Evolutionary conservation across 306 rosid genomes (phyloP), one percentile per base, ranked within the genome.

Genomic region (Prunus mongolica): DNA sequence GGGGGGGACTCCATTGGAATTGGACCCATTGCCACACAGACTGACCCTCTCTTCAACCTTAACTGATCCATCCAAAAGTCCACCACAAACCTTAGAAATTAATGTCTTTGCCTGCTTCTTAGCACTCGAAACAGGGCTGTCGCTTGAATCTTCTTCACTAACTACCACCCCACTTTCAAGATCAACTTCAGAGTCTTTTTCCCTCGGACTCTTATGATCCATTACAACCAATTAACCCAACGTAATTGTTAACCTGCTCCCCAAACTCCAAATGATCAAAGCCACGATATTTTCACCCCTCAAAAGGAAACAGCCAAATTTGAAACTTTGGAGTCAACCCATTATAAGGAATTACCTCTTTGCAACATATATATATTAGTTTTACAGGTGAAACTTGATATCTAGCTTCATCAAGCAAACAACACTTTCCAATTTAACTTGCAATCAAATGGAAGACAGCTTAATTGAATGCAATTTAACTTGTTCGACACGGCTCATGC

Each of bases 61-160:
- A 67, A 75, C 69, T 28, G 85, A 71, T 18, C 78, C 89, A 86
- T 89, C 91, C 50, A 74, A 62, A 86, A 87, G 13, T 71, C 86
- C 83, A 41, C 82, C 85, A 79, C 84, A 86, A 57, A 89, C 44
- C 85, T 80, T 82, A 47, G 54, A 15, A 51, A 85, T 71, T 69
- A 69, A 70, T 34, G 82, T 80, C 76, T 84, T 89, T 7, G 73
- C 65, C 58, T 81, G 89, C 73, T 28, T 70, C 34, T 88, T 87
- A 32, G 72, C 46, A 63, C 83, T 65, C 5, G 76, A 77, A 65
- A 60, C 49, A 80, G 85, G 71, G 45, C 72, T 82, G 34, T 80
- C 85, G 82, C 80, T 86, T 69, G 79, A 70, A 78, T 91, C 94
- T 24, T 91, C 94, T 50, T 93, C 96, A 76, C 89, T 79, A 64